phyloP scores from a whole-genome alignment of 2,329 filamentous ascomycete genomes.

The Thyridium curvatum region DNA sequence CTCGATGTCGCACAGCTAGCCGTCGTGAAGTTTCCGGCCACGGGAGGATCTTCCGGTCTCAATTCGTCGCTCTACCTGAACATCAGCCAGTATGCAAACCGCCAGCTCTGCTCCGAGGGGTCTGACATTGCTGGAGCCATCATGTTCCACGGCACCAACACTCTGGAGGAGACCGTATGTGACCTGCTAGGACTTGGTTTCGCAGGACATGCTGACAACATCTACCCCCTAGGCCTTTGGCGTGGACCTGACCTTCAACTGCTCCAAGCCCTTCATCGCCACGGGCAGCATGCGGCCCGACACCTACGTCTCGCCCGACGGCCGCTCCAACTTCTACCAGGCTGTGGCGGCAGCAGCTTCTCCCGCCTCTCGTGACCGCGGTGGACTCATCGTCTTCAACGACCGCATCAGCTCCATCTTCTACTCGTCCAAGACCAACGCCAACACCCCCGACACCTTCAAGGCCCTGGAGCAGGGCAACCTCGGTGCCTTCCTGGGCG shows the following conservation, averaged over 20 bases:
- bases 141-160: conserved; percentile 45
- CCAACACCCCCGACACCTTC: conserved; percentile 49
- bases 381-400: conserved; percentile 44
- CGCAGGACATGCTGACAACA: neutral
- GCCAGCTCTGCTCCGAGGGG: conserved; percentile 18
- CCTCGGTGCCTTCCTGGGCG: conserved; percentile 42
- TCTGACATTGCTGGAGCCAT: conserved; percentile 22
- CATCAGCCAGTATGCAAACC: conserved; percentile 22
- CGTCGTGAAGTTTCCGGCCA: conserved; percentile 16
- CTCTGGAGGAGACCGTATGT: conserved; percentile 41
- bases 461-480: conserved; percentile 40
- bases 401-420: conserved; percentile 46
- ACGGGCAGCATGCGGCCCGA: conserved; percentile 50
- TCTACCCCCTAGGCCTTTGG: conserved; percentile 33
- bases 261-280: conserved; percentile 43
- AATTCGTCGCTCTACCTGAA: conserved; percentile 25
- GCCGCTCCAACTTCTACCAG: conserved; percentile 45
- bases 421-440: conserved; percentile 47
- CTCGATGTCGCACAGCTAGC: conserved; percentile 22
- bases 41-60: conserved; percentile 19
- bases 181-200: conserved; percentile 6
- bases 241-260: conserved; percentile 43
- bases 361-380: conserved; percentile 31
- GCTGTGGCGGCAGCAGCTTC: conserved; percentile 41
- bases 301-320: conserved; percentile 46